These are phyloP conservation scores for Clavispora vitiphila DNA, from an alignment of 805 yeast genomes.

Conservation along the genomic window DNA sequence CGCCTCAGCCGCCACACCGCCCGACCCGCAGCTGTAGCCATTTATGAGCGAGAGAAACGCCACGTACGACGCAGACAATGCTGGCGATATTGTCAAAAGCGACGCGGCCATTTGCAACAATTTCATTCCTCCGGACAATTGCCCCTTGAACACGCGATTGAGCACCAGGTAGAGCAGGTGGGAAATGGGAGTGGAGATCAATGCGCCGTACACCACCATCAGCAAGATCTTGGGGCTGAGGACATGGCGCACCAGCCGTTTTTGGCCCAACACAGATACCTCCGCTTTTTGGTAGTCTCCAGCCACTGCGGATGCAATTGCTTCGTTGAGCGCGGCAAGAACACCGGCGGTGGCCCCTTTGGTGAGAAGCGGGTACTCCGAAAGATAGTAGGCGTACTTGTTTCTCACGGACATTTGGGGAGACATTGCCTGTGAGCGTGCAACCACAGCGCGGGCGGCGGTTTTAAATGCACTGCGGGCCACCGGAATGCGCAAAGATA, in stretches of 20 bases:
- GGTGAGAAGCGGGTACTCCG: constrained; percentile 51
- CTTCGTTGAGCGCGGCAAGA: constrained; percentile 54
- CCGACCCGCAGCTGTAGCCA: constrained; percentile 16
- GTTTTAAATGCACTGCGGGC: neutral
- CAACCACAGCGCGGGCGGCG: neutral
- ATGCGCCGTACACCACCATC: constrained; percentile 53
- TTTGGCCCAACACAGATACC: constrained; percentile 10
- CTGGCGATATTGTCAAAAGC: constrained; percentile 52
- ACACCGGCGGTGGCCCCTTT: constrained; percentile 54
- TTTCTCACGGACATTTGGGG: constrained; percentile 19
- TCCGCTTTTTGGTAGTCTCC: constrained; percentile 33
- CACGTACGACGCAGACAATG: constrained; percentile 44
- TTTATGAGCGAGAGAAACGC: constrained; percentile 51
- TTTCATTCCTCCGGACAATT: constrained; percentile 35
- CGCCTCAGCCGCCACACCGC: constrained; percentile 13
- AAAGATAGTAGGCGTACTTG: constrained; percentile 34
- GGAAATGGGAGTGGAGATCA: constrained; percentile 52
- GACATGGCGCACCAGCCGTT: constrained; percentile 31
- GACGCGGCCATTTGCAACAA: constrained; percentile 48
- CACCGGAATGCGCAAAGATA: neutral
- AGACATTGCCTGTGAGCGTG: too few relatives aligned
- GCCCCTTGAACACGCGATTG: constrained; percentile 38
- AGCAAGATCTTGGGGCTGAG: constrained; percentile 43
- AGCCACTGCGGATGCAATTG: constrained; percentile 48
- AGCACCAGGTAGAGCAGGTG: constrained; percentile 49